These are phyloP conservation scores for Ophioceras dolichostomum DNA, from an alignment of 2,329 filamentous ascomycete species.

Conservation along the genomic window DNA sequence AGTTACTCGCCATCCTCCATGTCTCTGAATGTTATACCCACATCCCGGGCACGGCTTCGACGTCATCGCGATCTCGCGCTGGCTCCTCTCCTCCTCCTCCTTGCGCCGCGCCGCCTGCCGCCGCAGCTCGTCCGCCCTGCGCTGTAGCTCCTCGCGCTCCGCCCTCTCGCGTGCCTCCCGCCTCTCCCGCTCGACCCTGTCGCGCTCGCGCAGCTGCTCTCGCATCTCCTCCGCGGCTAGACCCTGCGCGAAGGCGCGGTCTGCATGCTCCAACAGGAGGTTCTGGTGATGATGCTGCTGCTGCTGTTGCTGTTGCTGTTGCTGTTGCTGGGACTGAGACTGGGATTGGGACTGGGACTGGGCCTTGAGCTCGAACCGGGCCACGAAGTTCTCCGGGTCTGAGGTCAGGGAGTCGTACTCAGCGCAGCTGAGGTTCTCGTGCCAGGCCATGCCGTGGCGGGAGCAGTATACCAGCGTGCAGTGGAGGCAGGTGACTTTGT, in stretches of 20 bases:
- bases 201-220: slow-evolving; percentile 9
- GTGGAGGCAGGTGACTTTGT: slow-evolving; percentile 26
- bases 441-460: slow-evolving; percentile 27
- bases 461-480: slow-evolving; percentile 29
- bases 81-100: slow-evolving; percentile 19
- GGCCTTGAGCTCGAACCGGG: slow-evolving; percentile 24
- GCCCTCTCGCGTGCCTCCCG: slow-evolving; percentile 13
- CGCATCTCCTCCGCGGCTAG: slow-evolving; percentile 17
- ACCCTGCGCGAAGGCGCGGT: slow-evolving; percentile 20
- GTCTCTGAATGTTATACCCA: slow-evolving; percentile 25
- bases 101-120: slow-evolving; percentile 12
- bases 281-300: slow-evolving; percentile 5
- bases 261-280: slow-evolving; percentile 33
- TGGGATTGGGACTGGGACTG: no score
- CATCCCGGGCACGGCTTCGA: slow-evolving; percentile 27
- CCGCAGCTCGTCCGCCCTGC: slow-evolving; percentile 5
- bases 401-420: slow-evolving; percentile 26
- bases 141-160: slow-evolving; percentile 6
- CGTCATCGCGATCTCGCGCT: slow-evolving; percentile 13
- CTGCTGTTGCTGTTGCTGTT: background rate
- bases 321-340: background rate
- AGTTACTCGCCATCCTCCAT: slow-evolving; percentile 24
- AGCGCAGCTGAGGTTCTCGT: slow-evolving; percentile 25
- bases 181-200: slow-evolving; percentile 11
- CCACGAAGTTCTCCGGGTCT: slow-evolving; percentile 25